Evolutionary conservation across 805 yeast species (phyloP).

Genomic region (Metschnikowia similis): DNA sequence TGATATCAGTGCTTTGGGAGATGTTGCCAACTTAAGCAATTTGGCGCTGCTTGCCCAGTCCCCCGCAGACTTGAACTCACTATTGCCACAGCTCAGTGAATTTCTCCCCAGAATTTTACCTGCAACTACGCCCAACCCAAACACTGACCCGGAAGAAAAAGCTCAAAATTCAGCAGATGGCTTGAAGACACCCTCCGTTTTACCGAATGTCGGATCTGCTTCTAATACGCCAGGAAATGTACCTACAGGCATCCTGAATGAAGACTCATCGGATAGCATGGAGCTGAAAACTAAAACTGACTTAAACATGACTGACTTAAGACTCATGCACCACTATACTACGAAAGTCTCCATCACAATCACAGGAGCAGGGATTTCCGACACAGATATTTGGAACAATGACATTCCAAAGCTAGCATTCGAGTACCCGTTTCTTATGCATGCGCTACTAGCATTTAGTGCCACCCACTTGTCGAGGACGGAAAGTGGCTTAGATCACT

Average conservation of each 20-base stretch:
- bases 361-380: conserved; percentile 86
- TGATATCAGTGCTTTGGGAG: conserved; percentile 33
- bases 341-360: conserved; percentile 82
- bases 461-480: conserved; percentile 86
- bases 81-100: conserved; percentile 22
- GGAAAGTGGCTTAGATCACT: conserved; percentile 70
- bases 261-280: not conserved
- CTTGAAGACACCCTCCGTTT: not conserved
- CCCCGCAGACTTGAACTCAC: conserved; percentile 36
- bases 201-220: not conserved
- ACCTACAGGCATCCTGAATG: not conserved
- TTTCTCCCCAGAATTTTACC: not conserved
- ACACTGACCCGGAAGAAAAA: not conserved
- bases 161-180: not conserved
- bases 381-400: conserved; percentile 77
- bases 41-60: conserved; percentile 42
- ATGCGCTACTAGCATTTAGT: conserved; percentile 81
- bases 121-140: not conserved
- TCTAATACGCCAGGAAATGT: not conserved
- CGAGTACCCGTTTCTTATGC: conserved; percentile 87
- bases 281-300: conserved; percentile 1
- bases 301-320: conserved; percentile 70
- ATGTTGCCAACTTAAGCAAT: conserved; percentile 35
- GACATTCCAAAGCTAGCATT: conserved; percentile 89
- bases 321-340: conserved; percentile 83